phyloP scores from a whole-genome alignment of 148 eudicot genomes.

The Suaeda aralocaspica region DNA sequence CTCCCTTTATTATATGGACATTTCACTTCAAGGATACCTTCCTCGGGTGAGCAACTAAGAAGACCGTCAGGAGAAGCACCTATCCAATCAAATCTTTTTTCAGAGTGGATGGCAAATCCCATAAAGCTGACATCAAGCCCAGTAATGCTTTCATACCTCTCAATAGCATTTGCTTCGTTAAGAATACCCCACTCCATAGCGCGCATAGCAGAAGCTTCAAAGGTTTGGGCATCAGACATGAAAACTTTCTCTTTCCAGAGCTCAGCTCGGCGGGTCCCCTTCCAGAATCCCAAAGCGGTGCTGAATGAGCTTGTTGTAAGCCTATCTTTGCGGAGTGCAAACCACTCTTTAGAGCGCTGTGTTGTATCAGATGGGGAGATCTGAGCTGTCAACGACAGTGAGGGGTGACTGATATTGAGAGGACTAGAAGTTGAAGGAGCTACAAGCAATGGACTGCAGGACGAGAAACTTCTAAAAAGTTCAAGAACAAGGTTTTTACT shows the following conservation, averaged over 20 bases:
- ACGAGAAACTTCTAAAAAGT: slow-evolving; percentile 36
- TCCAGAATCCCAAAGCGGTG: slow-evolving; percentile 89
- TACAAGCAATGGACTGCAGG: slow-evolving; percentile 30
- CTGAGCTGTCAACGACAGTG: slow-evolving; percentile 31
- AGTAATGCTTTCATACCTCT: slow-evolving; percentile 72
- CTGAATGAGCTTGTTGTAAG: slow-evolving; percentile 87
- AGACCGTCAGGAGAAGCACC: slow-evolving; percentile 97
- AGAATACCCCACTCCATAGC: slow-evolving; percentile 94
- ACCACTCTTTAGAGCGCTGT: slow-evolving; percentile 93
- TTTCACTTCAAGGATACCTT: slow-evolving; percentile 87
- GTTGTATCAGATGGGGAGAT: slow-evolving; percentile 47
- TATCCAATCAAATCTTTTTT: slow-evolving; percentile 59
- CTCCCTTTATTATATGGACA: slow-evolving; percentile 76
- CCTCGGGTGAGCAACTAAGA: slow-evolving; percentile 50
- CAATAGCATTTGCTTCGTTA: slow-evolving; percentile 66
- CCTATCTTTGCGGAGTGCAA: slow-evolving; percentile 76
- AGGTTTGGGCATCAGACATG: slow-evolving; percentile 23
- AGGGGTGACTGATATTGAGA: slow-evolving; percentile 21
- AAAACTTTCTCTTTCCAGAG: slow-evolving; percentile 90
- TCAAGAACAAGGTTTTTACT: slow-evolving; percentile 26
- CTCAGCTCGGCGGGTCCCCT: slow-evolving; percentile 68
- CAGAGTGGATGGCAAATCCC: slow-evolving; percentile 79
- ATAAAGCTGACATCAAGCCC: slow-evolving; percentile 61
- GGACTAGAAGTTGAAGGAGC: slow-evolving; percentile 30
- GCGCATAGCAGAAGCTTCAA: slow-evolving; percentile 26